Percentiles rank a stretch among this genome's conserved stretches.
Conservation (phyloP, 352 stramenopile species). For the Phytophthora tubulina region DNA sequence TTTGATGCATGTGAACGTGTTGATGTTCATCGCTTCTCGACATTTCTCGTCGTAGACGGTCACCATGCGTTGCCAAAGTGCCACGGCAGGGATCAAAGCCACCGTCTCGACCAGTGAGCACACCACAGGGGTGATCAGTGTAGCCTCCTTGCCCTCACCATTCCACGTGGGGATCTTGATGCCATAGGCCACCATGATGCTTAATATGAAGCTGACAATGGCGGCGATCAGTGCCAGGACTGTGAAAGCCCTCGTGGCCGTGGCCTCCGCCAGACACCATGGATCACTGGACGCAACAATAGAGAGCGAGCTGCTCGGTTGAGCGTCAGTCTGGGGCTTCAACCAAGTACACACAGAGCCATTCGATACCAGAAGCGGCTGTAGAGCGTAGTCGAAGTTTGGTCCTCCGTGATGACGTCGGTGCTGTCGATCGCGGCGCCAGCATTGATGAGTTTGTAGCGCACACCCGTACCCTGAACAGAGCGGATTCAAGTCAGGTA, state of each 20-base stretch:
- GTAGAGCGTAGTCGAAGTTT: conserved; percentile 40
- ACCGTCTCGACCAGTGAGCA: conserved; percentile 62
- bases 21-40: conserved; percentile 49
- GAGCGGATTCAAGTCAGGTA: conserved; percentile 2
- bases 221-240: conserved; percentile 65
- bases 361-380: conserved; percentile 50
- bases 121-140: conserved; percentile 60
- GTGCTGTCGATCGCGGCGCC: conserved; percentile 52
- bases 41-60: conserved; percentile 57
- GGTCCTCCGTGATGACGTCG: conserved; percentile 32
- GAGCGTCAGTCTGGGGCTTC: conserved; percentile 7
- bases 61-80: conserved; percentile 71
- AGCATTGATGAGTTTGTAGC: conserved; percentile 88
- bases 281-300: conserved; percentile 55
- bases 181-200: conserved; percentile 57
- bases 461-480: conserved; percentile 67
- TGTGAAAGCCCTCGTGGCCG: conserved; percentile 53
- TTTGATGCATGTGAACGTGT: conserved; percentile 70
- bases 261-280: conserved; percentile 71
- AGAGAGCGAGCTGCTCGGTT: conserved; percentile 45
- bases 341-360: not conserved
- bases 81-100: conserved; percentile 55
- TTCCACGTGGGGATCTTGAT: conserved; percentile 83
- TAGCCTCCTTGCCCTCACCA: conserved; percentile 68
- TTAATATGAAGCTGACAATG: conserved; percentile 64